These are phyloP conservation scores for Achlya hypogyna DNA, from an alignment of 352 stramenopile species.

Conservation along the genomic window DNA sequence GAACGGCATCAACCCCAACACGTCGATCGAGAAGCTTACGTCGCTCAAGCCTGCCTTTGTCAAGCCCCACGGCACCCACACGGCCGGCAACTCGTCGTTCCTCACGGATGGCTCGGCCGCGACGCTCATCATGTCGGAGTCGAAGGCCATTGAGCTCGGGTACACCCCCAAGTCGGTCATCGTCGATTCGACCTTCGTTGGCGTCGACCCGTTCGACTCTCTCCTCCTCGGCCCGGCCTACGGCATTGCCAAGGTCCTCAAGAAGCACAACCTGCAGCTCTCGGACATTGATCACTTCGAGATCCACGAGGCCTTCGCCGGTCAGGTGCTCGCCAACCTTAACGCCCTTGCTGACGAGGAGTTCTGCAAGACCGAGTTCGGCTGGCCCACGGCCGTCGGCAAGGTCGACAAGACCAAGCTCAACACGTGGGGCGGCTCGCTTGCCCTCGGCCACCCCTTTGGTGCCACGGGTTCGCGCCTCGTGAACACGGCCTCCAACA, in stretches of 20 bases:
- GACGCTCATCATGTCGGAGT: slow-evolving; percentile 95
- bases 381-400: slow-evolving; percentile 82
- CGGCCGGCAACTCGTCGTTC: slow-evolving; percentile 96
- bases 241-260: slow-evolving; percentile 80
- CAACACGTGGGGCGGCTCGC: slow-evolving; percentile 95
- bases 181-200: slow-evolving; percentile 94
- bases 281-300: slow-evolving; percentile 98
- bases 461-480: slow-evolving; percentile 93
- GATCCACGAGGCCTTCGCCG: slow-evolving; percentile 99
- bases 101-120: slow-evolving; percentile 95
- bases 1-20: slow-evolving; percentile 96
- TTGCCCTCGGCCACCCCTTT: slow-evolving; percentile 96
- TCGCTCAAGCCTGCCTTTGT: slow-evolving; percentile 97
- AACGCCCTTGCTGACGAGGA: slow-evolving; percentile 90
- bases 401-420: slow-evolving; percentile 91
- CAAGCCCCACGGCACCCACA: slow-evolving; percentile 97
- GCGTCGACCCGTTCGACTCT: slow-evolving; percentile 94
- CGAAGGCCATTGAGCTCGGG: slow-evolving; percentile 91
- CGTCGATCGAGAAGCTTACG: slow-evolving; percentile 89
- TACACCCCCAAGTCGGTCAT: slow-evolving; percentile 93
- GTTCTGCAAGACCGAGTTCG: slow-evolving; percentile 94
- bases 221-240: slow-evolving; percentile 94
- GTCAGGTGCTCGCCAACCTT: slow-evolving; percentile 97
- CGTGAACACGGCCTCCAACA: slow-evolving; percentile 96
- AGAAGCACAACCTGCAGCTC: slow-evolving; percentile 76